Percentiles rank a stretch among this genome's conserved stretches.
Evolutionary conservation across 2,329 filamentous ascomycete species (phyloP).

Genomic region (Fusarium clavum): DNA sequence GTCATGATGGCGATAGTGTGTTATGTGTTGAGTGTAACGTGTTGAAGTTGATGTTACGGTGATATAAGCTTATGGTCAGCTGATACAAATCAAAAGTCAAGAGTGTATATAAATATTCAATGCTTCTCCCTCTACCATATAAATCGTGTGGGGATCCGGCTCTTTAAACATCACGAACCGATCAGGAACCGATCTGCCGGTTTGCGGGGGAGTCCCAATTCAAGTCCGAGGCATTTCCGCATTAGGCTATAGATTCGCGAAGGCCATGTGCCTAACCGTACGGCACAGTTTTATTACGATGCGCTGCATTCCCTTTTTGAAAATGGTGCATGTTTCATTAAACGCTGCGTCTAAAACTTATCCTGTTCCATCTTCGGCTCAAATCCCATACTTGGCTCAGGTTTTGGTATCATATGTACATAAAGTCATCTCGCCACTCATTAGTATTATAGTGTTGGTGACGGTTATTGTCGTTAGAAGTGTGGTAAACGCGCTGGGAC

Average conservation of each 20-base stretch:
- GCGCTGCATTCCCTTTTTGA: neutral
- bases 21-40: neutral
- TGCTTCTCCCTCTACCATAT: neutral
- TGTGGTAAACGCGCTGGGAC: conserved; percentile 69
- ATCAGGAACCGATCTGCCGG: conserved; percentile 36
- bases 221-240: conserved; percentile 51
- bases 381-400: conserved; percentile 25
- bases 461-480: conserved; percentile 56
- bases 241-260: conserved; percentile 47
- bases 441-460: conserved; percentile 33
- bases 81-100: neutral
- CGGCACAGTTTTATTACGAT: neutral
- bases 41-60: neutral
- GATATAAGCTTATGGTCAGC: neutral
- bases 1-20: conserved; percentile 51
- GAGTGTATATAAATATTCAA: neutral
- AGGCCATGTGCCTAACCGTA: conserved; percentile 15
- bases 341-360: conserved; percentile 11
- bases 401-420: conserved; percentile 46
- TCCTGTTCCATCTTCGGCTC: conserved; percentile 15
- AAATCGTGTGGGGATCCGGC: conserved; percentile 25
- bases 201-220: conserved; percentile 47
- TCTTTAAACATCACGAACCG: conserved; percentile 32
- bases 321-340: conserved; percentile 8
- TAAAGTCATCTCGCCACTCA: conserved; percentile 29